Evolutionary conservation across 2,329 filamentous ascomycete genomes (phyloP).

Genomic region (Cladorrhinum sp.): DNA sequence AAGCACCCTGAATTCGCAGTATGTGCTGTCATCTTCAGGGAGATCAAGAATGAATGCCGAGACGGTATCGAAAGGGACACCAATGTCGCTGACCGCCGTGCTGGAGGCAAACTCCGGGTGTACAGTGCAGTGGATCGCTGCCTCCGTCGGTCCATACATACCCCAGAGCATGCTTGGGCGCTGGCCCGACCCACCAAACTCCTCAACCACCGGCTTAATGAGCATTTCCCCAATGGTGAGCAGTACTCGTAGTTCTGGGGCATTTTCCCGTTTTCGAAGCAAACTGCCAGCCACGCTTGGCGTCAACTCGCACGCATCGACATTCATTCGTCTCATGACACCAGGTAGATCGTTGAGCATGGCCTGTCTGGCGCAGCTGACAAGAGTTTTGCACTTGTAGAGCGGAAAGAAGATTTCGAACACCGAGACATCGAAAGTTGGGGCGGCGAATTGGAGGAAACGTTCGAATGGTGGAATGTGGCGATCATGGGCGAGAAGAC

Average conservation of each 20-base stretch:
- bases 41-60: conserved; percentile 69
- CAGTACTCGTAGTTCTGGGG: conserved; percentile 66
- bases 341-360: conserved; percentile 74
- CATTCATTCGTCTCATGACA: conserved; percentile 60
- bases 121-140: conserved; percentile 82
- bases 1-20: conserved; percentile 49
- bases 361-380: conserved; percentile 64
- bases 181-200: conserved; percentile 64
- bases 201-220: conserved; percentile 69
- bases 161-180: conserved; percentile 71
- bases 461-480: conserved; percentile 73
- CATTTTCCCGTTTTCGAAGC: conserved; percentile 62
- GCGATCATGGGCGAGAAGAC: conserved; percentile 73
- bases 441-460: conserved; percentile 88
- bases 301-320: conserved; percentile 86
- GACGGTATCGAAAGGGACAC: conserved; percentile 74
- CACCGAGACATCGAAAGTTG: conserved; percentile 91
- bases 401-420: conserved; percentile 94
- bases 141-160: conserved; percentile 94
- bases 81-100: conserved; percentile 67
- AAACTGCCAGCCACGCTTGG: conserved; percentile 82
- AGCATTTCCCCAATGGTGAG: conserved; percentile 94
- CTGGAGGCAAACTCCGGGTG: conserved; percentile 58
- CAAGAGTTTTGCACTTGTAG: conserved; percentile 68
- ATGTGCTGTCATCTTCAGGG: conserved; percentile 28